A percentile compares a stretch with the other conserved stretches of the same genome.
Conservation (phyloP, 768 basidiomycete species). For the Dentipellis sp. region DNA sequence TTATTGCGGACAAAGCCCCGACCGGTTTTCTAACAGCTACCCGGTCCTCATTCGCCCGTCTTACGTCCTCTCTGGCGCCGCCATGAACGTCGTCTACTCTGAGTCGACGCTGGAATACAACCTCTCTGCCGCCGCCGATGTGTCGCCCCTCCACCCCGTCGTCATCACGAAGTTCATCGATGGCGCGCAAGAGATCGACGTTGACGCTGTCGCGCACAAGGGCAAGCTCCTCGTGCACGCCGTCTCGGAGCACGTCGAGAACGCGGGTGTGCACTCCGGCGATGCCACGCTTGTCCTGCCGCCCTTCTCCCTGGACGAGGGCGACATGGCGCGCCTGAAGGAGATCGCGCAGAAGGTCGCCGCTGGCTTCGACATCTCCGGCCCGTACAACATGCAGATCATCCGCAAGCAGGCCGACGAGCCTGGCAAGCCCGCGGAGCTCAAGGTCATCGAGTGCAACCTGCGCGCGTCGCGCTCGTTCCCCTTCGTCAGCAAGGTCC, state of each 20-base stretch:
- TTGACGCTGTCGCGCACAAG: slow-evolving; percentile 92
- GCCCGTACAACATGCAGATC: slow-evolving; percentile 99
- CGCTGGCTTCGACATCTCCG: slow-evolving; percentile 89
- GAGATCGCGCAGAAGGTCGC: slow-evolving; percentile 93
- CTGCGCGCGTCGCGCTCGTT: slow-evolving; percentile 95
- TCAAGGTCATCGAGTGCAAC: slow-evolving; percentile 99
- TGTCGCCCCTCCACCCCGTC: slow-evolving; percentile 95
- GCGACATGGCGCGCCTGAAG: slow-evolving; percentile 84
- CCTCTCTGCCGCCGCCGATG: slow-evolving; percentile 92
- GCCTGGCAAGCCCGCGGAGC: slow-evolving; percentile 42
- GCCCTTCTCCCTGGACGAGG: slow-evolving; percentile 69
- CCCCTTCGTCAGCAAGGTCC: slow-evolving; percentile 98
- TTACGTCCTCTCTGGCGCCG: slow-evolving; percentile 96
- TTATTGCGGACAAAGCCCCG: not conserved
- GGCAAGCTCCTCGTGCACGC: slow-evolving; percentile 92
- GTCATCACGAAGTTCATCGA: slow-evolving; percentile 99
- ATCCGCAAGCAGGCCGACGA: slow-evolving; percentile 65
- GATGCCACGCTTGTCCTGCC: slow-evolving; percentile 97
- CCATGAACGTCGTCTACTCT: slow-evolving; percentile 98
- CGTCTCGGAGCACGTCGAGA: slow-evolving; percentile 97
- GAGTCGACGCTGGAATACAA: slow-evolving; percentile 85
- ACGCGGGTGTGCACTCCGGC: slow-evolving; percentile 97
- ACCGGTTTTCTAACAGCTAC: slow-evolving; percentile 43
- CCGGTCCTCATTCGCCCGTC: slow-evolving; percentile 98
- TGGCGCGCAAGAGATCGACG: slow-evolving; percentile 94